Base-by-base conservation (phyloP, 805 yeast species). In the Tetrapisispora nanseiensis region DNA sequence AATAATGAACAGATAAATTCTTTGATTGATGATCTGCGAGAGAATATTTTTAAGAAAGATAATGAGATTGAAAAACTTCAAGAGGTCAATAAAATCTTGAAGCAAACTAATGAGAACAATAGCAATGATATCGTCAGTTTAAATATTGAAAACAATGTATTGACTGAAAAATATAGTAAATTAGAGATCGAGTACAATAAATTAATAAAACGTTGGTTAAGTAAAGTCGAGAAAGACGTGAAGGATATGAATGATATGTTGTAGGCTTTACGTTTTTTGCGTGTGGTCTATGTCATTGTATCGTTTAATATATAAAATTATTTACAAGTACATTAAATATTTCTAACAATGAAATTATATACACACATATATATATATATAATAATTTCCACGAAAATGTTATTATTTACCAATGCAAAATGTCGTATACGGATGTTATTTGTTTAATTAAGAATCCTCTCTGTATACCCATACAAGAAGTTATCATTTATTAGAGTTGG, bases 71-170 rank as follows among this genome's bases (percentile, higher is more conserved):
- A 28, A 1, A 46, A 51, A 5, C 50, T 68, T 31, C 52, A 56
- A 20, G 55, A 52, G 12, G 49, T 58, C n/a, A 48, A 63, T n/a
- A 47, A 48, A 1, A 61, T 70, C 22, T 79, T 78, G 57, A 71
- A 77, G 40, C 71, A 71, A 49, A 70, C 79, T 4, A 70, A 78
- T 16, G 83, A 76, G 46, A 63, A 71, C 26, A 58, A 80, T 33
- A 80, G 80, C 45, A 89, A 85, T 53, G 92, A 84, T 52, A 65
- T 80, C 23, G 65, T 84, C 16, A 71, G 79, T 1, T 53, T 70
- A 46, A 74, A 76, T 40, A 77, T 85, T 32, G 87, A 81, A 53
- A 65, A 62, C 41, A 68, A 67, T 42, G 37, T 68, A 6, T 45
- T 68, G 16, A 54, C 57, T 31, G 61, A 56, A 19, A 59, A 57